Evolutionary conservation across 352 stramenopile genomes (phyloP).

Genomic region (Globisporangium sylvaticum): DNA sequence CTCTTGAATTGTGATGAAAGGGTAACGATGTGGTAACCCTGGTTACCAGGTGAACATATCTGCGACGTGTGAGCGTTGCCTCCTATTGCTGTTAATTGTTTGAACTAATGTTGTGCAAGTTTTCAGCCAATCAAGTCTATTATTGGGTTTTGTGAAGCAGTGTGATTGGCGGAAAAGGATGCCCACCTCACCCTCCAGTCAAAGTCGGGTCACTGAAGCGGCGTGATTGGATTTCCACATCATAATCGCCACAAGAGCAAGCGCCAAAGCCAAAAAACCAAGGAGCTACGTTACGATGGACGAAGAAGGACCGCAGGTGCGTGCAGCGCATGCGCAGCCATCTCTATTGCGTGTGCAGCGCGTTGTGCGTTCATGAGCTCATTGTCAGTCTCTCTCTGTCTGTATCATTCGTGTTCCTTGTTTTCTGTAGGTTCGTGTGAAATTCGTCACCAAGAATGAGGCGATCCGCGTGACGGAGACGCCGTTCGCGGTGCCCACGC

Average conservation of each 20-base stretch:
- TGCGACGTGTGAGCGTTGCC: neutral
- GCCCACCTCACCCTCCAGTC: conserved; percentile 14
- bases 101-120: neutral
- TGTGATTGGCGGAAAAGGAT: neutral
- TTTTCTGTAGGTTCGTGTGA: conserved; percentile 69
- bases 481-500: conserved; percentile 83
- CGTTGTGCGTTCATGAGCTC: neutral
- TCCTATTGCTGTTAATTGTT: conserved; percentile 1
- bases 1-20: neutral
- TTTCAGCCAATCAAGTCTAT: conserved; percentile 2
- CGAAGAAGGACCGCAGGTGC: conserved; percentile 34
- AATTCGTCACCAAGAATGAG: conserved; percentile 88
- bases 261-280: neutral
- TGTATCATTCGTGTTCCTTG: neutral
- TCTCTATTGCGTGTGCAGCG: neutral
- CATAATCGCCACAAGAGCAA: neutral
- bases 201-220: conserved; percentile 12
- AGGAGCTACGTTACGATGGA: conserved; percentile 22
- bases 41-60: neutral
- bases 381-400: neutral
- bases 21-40: neutral
- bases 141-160: neutral
- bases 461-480: conserved; percentile 88
- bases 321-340: neutral
- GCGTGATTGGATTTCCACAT: conserved; percentile 7